Conservation (phyloP, 192 early-diverging fungal species). For the Lobosporangium transversale region DNA sequence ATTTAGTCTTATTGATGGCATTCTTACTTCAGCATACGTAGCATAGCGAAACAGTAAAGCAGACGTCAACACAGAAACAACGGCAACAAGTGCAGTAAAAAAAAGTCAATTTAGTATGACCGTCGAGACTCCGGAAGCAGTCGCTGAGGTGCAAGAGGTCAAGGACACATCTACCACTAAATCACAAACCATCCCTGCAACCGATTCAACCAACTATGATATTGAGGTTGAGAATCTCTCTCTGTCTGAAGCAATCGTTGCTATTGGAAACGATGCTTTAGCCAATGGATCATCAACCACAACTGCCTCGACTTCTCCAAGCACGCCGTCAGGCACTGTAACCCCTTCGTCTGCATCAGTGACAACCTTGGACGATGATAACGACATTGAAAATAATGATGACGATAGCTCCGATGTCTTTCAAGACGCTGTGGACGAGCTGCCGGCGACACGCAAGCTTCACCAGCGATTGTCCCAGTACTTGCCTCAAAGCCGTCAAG, state of each 20-base stretch:
- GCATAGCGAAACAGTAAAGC: background rate
- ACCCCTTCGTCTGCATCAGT: slow-evolving; percentile 34
- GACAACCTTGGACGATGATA: background rate
- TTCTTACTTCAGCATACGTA: too few relatives aligned
- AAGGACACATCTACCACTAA: too few relatives aligned
- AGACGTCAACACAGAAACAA: background rate
- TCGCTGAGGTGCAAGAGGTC: background rate
- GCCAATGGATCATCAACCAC: slow-evolving; percentile 25
- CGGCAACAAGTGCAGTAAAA: background rate
- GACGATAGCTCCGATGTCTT: slow-evolving; percentile 12
- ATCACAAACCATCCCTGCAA: too few relatives aligned
- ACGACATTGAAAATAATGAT: background rate
- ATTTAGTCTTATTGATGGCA: too few relatives aligned
- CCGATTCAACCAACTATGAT: background rate
- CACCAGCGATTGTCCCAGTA: slow-evolving; percentile 25
- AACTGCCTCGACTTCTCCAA: background rate
- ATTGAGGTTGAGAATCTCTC: background rate
- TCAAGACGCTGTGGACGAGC: slow-evolving; percentile 37
- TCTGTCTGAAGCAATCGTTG: slow-evolving; percentile 34
- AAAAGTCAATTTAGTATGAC: too few relatives aligned
- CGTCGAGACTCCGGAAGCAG: slow-evolving; percentile 4
- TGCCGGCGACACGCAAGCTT: slow-evolving; percentile 33
- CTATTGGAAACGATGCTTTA: slow-evolving; percentile 45
- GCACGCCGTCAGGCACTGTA: slow-evolving; percentile 14
- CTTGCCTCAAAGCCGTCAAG: slow-evolving; percentile 13